A percentile compares a stretch with the other conserved stretches of the same genome.
phyloP scores from a whole-genome alignment of 352 stramenopile species.

The Phytophthora parvispora region DNA sequence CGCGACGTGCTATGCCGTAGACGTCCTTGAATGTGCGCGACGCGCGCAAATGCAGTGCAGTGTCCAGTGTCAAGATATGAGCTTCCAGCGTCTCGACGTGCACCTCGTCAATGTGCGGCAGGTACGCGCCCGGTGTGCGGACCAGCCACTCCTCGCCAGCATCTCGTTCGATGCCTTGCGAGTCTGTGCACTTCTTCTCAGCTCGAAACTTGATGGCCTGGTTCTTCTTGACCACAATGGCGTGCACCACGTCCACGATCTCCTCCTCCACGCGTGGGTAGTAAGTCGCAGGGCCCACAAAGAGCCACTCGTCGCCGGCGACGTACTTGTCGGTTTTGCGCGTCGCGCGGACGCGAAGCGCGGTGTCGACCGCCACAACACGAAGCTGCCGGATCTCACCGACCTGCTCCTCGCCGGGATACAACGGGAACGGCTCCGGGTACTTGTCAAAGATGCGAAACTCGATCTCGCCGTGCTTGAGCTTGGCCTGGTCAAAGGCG shows the following conservation, averaged over 20 bases:
- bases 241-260: slow-evolving; percentile 58
- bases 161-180: slow-evolving; percentile 65
- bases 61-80: slow-evolving; percentile 75
- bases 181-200: slow-evolving; percentile 85
- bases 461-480: slow-evolving; percentile 83
- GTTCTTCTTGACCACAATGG: slow-evolving; percentile 85
- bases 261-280: slow-evolving; percentile 81
- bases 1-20: slow-evolving; percentile 74
- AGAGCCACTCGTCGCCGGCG: slow-evolving; percentile 84
- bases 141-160: slow-evolving; percentile 87
- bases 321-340: slow-evolving; percentile 66
- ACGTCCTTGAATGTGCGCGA: slow-evolving; percentile 82
- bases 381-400: slow-evolving; percentile 62
- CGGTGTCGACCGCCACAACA: slow-evolving; percentile 68
- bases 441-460: slow-evolving; percentile 82
- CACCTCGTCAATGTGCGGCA: slow-evolving; percentile 83
- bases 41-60: slow-evolving; percentile 70
- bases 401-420: slow-evolving; percentile 76
- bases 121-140: slow-evolving; percentile 72
- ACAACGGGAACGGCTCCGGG: slow-evolving; percentile 82
- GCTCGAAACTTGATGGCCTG: slow-evolving; percentile 84
- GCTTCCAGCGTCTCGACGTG: slow-evolving; percentile 68
- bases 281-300: slow-evolving; percentile 78
- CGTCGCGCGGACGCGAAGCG: slow-evolving; percentile 70
- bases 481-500: slow-evolving; percentile 79